Conservation (phyloP, 331 rosid genomes). For the Dryas integrifolia region DNA sequence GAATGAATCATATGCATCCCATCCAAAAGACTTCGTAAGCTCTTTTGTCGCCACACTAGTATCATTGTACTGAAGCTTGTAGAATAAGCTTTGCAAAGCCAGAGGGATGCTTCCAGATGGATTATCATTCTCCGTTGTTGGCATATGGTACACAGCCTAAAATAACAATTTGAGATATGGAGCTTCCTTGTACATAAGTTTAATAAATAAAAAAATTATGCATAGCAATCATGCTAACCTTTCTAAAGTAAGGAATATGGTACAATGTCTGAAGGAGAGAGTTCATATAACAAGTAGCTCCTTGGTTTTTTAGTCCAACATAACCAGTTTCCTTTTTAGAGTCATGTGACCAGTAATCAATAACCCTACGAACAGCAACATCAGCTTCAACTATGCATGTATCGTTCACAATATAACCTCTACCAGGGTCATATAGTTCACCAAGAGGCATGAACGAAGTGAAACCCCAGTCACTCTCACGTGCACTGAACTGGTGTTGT, state of each 20-base stretch:
- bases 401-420: conserved; percentile 84
- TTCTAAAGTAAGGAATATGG: conserved; percentile 89
- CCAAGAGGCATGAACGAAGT: conserved; percentile 92
- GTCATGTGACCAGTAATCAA: conserved; percentile 91
- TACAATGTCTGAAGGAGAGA: conserved; percentile 87
- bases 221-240: conserved; percentile 43
- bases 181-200: neutral
- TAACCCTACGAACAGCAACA: conserved; percentile 82
- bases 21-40: conserved; percentile 89
- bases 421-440: conserved; percentile 76
- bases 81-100: conserved; percentile 89
- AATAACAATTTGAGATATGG: conserved; percentile 29
- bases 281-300: conserved; percentile 93
- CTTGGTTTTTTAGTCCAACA: conserved; percentile 93
- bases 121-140: conserved; percentile 92
- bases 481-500: conserved; percentile 88
- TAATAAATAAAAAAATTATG: neutral
- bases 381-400: conserved; percentile 80
- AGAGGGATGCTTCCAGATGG: conserved; percentile 93
- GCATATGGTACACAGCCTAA: conserved; percentile 99
- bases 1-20: conserved; percentile 96
- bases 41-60: conserved; percentile 93
- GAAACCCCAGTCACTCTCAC: conserved; percentile 98
- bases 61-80: conserved; percentile 95
- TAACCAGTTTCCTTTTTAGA: conserved; percentile 87